Evolutionary conservation across 2,329 filamentous ascomycete genomes (phyloP), one percentile per base, ranked within the genome.

Genomic region (Pseudogymnoascus sp.): DNA sequence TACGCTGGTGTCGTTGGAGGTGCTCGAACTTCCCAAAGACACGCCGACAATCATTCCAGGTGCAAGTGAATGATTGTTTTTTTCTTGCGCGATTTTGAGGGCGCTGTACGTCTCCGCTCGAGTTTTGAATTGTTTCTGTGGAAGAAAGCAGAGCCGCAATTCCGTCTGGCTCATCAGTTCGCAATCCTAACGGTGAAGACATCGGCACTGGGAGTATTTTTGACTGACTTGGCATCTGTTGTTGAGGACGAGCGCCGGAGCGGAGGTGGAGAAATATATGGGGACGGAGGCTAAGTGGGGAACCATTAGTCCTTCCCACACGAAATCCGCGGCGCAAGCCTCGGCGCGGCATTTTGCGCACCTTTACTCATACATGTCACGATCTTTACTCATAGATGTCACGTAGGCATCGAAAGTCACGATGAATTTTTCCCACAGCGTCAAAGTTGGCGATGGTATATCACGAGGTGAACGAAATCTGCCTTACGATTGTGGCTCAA

Each of bases 1-100:
- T 64, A 45, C 64, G 59, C 60, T 65, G 62, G 38, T 65, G 64
- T 38, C 64, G 63, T 61, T 65, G 64, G 37, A 65, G 64, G 60
- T 65, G 64, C 60, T 65, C 64, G n/a, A 55, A 14, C 52, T 65
- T 65, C 10, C 64, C 64, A 43, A 64, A 65, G 31, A 59, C 60
- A 29, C 64, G 64, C 19, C 62, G 63, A 41, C 64, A 65, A 7
- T 61, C 64, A 26, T 60, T 16, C 64, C 64, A 64, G 58, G 41
- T 65, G 63, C 64, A 65, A 35, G 59, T 60, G n/a, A 64, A 60
- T 31, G 61, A 31, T 29, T 58, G 63, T 16, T 61, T 49, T 52
- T 63, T 63, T 14, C 7, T 43, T 29, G 26, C 38, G 2, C 60
- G 60, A 14, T 61, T 61, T 61, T 21, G 38, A 26, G 6, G 16